These are phyloP conservation scores for Umbelopsis ramanniana DNA, from an alignment of 192 early-diverging fungal species.

Conservation along the genomic window DNA sequence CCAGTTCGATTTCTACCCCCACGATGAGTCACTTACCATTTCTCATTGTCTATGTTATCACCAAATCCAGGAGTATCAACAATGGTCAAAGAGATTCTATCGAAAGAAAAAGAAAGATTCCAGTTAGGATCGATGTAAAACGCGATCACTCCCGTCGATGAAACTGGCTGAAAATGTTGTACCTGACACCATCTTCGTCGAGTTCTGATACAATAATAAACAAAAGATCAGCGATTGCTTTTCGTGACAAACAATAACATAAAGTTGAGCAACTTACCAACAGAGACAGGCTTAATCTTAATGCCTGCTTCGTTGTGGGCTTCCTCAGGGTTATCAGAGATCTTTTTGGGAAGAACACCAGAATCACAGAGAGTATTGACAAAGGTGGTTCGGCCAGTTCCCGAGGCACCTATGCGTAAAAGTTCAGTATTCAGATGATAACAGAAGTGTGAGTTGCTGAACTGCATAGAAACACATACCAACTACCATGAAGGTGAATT, in stretches of 20 bases:
- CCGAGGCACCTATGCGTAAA: conserved; percentile 74
- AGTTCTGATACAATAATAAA: conserved; percentile 60
- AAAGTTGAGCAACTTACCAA: conserved; percentile 40
- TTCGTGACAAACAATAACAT: background rate
- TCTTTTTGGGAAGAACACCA: conserved; percentile 68
- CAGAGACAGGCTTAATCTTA: conserved; percentile 85
- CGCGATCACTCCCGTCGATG: background rate
- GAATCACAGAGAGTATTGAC: conserved; percentile 97
- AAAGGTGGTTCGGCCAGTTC: conserved; percentile 98
- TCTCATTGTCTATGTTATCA: conserved; percentile 94
- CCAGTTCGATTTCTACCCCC: background rate
- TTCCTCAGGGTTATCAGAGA: conserved; percentile 67
- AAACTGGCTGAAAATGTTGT: conserved; percentile 2
- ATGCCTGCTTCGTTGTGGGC: conserved; percentile 89
- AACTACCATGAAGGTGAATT: conserved; percentile 97
- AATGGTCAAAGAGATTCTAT: conserved; percentile 87
- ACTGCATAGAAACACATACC: conserved; percentile 55
- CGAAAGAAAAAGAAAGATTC: background rate
- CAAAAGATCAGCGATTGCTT: background rate
- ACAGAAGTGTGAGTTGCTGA: background rate
- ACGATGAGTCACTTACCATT: conserved; percentile 61
- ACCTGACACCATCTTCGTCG: conserved; percentile 96
- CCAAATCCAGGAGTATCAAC: conserved; percentile 99
- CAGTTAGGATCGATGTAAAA: background rate
- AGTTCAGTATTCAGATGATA: conserved; percentile 1